These are phyloP conservation scores for Gossypium bickii DNA, from an alignment of 345 rosid genomes.

Conservation along the genomic window DNA sequence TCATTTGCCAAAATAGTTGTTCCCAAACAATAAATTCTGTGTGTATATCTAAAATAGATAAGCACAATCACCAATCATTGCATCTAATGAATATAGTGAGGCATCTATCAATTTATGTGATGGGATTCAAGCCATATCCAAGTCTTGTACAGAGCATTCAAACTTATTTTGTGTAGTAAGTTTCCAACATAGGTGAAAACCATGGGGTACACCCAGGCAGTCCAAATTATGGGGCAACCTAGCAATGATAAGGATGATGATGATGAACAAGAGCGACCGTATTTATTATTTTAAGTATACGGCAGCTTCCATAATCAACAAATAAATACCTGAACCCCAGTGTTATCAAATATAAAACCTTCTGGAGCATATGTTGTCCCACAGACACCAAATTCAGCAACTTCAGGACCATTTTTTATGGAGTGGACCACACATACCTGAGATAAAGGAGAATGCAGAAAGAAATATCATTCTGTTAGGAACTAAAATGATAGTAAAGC, in stretches of 20 bases:
- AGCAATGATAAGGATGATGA: neutral
- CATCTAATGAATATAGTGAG: neutral
- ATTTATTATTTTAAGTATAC: neutral
- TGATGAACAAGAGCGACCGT: neutral
- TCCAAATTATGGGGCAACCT: neutral
- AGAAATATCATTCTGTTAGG: neutral
- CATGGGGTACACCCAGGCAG: neutral
- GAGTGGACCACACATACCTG: slow-evolving; percentile 90
- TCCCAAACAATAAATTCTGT: neutral
- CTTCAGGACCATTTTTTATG: slow-evolving; percentile 51
- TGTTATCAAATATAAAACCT: slow-evolving; percentile 68
- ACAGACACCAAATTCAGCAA: slow-evolving; percentile 71
- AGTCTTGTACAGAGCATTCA: neutral
- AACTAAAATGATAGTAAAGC: neutral
- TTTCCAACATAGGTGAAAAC: neutral
- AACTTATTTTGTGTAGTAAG: neutral
- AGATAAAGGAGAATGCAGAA: slow-evolving; percentile 18
- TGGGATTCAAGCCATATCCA: neutral
- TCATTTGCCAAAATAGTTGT: neutral
- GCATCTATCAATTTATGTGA: neutral
- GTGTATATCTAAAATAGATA: neutral
- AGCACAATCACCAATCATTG: slow-evolving; percentile 1
- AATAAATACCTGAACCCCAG: slow-evolving; percentile 57
- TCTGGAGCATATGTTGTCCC: slow-evolving; percentile 99
- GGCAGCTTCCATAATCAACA: slow-evolving; percentile 9